phyloP scores from a whole-genome alignment of 2,329 filamentous ascomycete genomes.

The Bipolaris bicolor region DNA sequence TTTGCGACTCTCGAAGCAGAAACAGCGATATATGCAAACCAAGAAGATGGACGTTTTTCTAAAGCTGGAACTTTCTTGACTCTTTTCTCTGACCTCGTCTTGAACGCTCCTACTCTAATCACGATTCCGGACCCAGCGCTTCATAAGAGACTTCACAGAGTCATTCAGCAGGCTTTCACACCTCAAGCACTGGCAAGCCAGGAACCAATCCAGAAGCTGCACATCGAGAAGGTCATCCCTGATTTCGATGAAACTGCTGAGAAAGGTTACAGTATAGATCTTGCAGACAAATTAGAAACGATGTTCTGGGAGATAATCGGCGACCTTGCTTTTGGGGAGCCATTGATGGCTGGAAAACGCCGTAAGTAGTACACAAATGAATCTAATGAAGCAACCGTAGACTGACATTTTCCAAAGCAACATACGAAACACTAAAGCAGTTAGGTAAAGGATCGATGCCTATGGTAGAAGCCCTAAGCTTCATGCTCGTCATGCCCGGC shows the following conservation, averaged over 20 bases:
- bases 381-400: neutral
- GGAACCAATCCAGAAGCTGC: conserved; percentile 2
- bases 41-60: conserved; percentile 2
- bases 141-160: conserved; percentile 4
- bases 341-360: conserved; percentile 5
- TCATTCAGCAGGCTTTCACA: conserved; percentile 5
- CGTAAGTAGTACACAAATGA: neutral
- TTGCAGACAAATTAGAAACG: conserved; percentile 3
- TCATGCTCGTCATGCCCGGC: conserved; percentile 8
- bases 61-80: conserved; percentile 6
- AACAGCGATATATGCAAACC: conserved; percentile 1
- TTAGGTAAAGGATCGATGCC: conserved; percentile 5
- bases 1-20: conserved; percentile 3
- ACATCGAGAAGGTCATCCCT: neutral
- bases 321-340: conserved; percentile 5
- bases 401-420: neutral
- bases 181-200: conserved; percentile 7
- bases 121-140: neutral
- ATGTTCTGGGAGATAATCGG: conserved; percentile 6
- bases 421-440: neutral
- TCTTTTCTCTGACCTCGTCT: conserved; percentile 2
- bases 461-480: conserved; percentile 4
- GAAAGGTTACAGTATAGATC: neutral
- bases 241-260: neutral
- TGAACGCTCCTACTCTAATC: conserved; percentile 6